These are phyloP conservation scores for Piper betle DNA, from an alignment of 164 flowering plant genomes.

Conservation along the genomic window DNA sequence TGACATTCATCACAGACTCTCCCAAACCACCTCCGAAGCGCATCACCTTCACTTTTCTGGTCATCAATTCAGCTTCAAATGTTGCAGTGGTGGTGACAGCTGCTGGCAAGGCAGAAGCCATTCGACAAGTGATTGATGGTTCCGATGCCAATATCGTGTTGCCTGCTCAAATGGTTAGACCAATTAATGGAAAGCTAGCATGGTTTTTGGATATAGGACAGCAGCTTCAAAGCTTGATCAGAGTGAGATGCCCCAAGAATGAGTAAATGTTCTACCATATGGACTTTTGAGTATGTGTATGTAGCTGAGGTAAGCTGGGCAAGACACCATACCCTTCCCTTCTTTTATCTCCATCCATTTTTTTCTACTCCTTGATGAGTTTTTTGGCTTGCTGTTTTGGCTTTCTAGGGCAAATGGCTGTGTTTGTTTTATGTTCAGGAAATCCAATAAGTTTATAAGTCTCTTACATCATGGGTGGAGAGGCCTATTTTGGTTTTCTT, in stretches of 20 bases:
- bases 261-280: slow-evolving; percentile 2
- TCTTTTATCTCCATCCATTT: not conserved
- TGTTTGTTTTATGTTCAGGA: not conserved
- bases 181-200: slow-evolving; percentile 42
- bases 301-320: slow-evolving; percentile 12
- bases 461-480: not conserved
- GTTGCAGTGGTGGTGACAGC: slow-evolving; percentile 62
- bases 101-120: slow-evolving; percentile 43
- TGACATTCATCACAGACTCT: slow-evolving; percentile 61
- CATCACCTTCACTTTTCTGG: slow-evolving; percentile 73
- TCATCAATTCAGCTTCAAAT: slow-evolving; percentile 66
- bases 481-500: not conserved
- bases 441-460: not conserved
- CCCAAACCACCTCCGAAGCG: slow-evolving; percentile 75
- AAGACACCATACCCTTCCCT: not conserved
- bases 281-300: slow-evolving; percentile 18
- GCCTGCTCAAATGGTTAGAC: slow-evolving; percentile 58
- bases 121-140: slow-evolving; percentile 33
- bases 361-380: not conserved
- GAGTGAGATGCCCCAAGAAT: slow-evolving; percentile 13
- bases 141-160: slow-evolving; percentile 22
- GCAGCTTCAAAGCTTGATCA: slow-evolving; percentile 54
- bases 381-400: not conserved
- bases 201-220: slow-evolving; percentile 64
- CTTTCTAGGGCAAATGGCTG: not conserved